Base-by-base conservation (phyloP, 2,329 filamentous ascomycete genomes). In the Sporothrix brunneoviolacea region DNA sequence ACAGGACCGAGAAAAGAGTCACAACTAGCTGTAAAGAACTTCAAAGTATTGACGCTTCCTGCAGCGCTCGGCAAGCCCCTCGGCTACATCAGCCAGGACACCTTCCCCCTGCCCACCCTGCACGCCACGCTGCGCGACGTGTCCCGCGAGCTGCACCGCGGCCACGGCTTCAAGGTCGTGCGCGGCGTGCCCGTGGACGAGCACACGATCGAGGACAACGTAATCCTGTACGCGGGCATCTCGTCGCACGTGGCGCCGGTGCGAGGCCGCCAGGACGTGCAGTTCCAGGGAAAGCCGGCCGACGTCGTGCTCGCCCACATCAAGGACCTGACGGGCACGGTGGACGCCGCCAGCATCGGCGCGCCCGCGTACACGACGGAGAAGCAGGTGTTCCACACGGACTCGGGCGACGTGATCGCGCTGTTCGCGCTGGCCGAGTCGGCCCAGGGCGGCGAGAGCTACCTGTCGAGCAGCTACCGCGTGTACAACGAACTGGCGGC, bases 341-440 rank as follows among this genome's bases (percentile, higher is more conserved):
- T 62, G 9, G 62, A 65, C 7, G 59, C 62, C 4, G 61, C 58
- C 24, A 55, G 62, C 22, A 82, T 83, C 42, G 77, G 79, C 3
- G 72, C 73, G 1, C 79, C 79, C 0, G 76, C 78, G 0, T 82
- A 80, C 61, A 82, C 78, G 0, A 68, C 74, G 0, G 79, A 83
- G 50, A 81, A 80, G 59, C 80, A 80, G 60, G 73, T 76, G 6
- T 83, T 83, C 57, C 82, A 84, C 61, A 84, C 77, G 0, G 80
- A 84, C 57, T 60, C 62, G 0, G 73, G 80, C 8, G 81, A 85
- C 57, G 69, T 84, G 2, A 70, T 85, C 18, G 75, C 76, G 2
- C 65, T 84, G 7, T 75, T 80, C 42, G 75, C 74, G 1, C 70
- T 83, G 3, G 67, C 70, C 16, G 71, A 72, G 9, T 74, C 79